Evolutionary conservation across 73 alveolate species (phyloP).

Genomic region (Blepharisma stoltei): DNA sequence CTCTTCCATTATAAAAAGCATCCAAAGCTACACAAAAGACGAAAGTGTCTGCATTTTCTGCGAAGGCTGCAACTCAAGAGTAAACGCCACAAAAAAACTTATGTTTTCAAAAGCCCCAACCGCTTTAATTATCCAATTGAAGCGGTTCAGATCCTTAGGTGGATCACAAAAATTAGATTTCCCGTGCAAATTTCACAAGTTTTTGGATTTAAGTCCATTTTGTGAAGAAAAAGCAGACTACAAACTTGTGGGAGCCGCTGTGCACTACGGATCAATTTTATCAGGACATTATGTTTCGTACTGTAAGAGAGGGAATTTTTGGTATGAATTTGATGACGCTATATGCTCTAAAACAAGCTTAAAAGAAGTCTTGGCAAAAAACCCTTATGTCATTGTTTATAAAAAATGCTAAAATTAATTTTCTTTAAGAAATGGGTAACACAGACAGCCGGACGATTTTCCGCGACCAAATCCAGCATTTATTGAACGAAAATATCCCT

Average conservation of each 20-base stretch:
- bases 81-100: neutral
- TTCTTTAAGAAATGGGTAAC: neutral
- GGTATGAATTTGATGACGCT: slow-evolving; percentile 32
- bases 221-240: neutral
- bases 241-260: slow-evolving; percentile 16
- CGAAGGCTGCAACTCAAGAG: neutral
- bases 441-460: slow-evolving; percentile 27
- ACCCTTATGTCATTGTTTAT: slow-evolving; percentile 8
- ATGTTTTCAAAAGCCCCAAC: slow-evolving; percentile 8
- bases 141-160: neutral
- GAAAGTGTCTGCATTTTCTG: slow-evolving; percentile 1
- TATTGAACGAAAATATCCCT: neutral
- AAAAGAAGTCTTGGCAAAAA: neutral
- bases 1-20: neutral
- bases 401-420: neutral
- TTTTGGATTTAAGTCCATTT: neutral
- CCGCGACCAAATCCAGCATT: neutral
- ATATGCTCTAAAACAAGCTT: neutral
- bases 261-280: slow-evolving; percentile 17
- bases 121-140: neutral
- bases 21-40: neutral
- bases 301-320: neutral
- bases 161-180: neutral
- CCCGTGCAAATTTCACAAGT: neutral
- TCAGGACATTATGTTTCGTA: slow-evolving; percentile 31